Evolutionary conservation across 441 rosid genomes (phyloP).

Genomic region (Erodium trifolium): DNA sequence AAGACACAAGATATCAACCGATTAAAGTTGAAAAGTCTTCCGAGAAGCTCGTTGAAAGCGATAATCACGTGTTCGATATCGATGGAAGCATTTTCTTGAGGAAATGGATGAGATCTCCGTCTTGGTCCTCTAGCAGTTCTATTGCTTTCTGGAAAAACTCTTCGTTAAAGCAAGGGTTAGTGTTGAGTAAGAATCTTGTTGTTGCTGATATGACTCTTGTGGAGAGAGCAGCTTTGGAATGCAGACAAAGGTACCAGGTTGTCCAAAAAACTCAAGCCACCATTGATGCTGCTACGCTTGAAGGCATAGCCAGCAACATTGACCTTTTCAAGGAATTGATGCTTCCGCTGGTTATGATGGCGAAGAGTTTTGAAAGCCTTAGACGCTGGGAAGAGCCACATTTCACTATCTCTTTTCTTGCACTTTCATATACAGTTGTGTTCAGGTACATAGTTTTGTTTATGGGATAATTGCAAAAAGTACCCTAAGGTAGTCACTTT

Average conservation of each 20-base stretch:
- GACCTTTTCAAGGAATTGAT: constrained; percentile 94
- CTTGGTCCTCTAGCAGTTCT: constrained; percentile 77
- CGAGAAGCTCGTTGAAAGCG: constrained; percentile 38
- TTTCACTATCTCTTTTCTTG: constrained; percentile 69
- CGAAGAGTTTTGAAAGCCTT: constrained; percentile 60
- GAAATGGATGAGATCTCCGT: constrained; percentile 88
- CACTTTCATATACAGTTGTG: constrained; percentile 49
- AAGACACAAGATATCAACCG: too few relatives aligned
- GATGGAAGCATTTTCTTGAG: constrained; percentile 89
- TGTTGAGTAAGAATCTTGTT: constrained; percentile 72
- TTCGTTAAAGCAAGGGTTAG: constrained; percentile 47
- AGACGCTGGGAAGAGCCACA: constrained; percentile 89
- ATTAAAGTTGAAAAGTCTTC: constrained; percentile 24
- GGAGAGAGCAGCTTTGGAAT: constrained; percentile 66
- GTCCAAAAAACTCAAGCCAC: constrained; percentile 93
- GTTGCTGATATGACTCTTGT: constrained; percentile 65
- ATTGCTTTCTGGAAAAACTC: constrained; percentile 69
- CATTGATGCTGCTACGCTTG: constrained; percentile 79
- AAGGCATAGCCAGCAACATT: constrained; percentile 95
- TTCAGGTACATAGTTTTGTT: constrained; percentile 18
- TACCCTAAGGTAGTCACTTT: too few relatives aligned
- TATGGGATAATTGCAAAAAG: not conserved
- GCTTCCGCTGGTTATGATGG: constrained; percentile 55
- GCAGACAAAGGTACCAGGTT: constrained; percentile 56
- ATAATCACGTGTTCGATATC: constrained; percentile 51